Evolutionary conservation across 352 stramenopile genomes (phyloP).

Genomic region (Phytophthora agathidicida): DNA sequence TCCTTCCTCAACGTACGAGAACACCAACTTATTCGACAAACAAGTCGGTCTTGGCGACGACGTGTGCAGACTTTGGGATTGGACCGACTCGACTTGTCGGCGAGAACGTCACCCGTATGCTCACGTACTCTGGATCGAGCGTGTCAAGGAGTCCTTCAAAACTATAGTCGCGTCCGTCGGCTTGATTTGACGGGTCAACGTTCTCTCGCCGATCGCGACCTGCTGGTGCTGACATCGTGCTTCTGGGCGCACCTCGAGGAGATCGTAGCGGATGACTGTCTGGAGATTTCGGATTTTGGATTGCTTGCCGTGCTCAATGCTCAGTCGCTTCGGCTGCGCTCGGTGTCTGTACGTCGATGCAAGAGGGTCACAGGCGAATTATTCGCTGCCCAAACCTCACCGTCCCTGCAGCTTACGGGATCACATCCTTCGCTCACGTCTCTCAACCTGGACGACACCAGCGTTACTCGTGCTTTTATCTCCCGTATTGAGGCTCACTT

Average conservation of each 20-base stretch:
- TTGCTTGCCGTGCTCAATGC: conserved; percentile 84
- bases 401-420: conserved; percentile 37
- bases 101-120: conserved; percentile 47
- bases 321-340: conserved; percentile 68
- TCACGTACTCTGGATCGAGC: conserved; percentile 60
- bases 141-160: conserved; percentile 67
- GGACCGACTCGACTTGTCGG: conserved; percentile 71
- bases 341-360: conserved; percentile 78
- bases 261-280: conserved; percentile 72
- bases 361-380: conserved; percentile 74
- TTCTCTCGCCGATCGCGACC: conserved; percentile 64
- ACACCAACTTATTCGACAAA: conserved; percentile 67
- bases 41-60: conserved; percentile 62
- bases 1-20: conserved; percentile 78
- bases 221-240: conserved; percentile 81
- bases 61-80: conserved; percentile 74
- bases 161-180: conserved; percentile 61
- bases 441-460: conserved; percentile 77
- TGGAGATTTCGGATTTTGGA: conserved; percentile 81
- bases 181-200: conserved; percentile 81
- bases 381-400: conserved; percentile 25
- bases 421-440: conserved; percentile 61
- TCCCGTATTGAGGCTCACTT: conserved; percentile 59
- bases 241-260: conserved; percentile 80
- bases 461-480: conserved; percentile 51